Evolutionary conservation across 2,329 filamentous ascomycete genomes (phyloP).

Genomic region (Colletotrichum sp.): DNA sequence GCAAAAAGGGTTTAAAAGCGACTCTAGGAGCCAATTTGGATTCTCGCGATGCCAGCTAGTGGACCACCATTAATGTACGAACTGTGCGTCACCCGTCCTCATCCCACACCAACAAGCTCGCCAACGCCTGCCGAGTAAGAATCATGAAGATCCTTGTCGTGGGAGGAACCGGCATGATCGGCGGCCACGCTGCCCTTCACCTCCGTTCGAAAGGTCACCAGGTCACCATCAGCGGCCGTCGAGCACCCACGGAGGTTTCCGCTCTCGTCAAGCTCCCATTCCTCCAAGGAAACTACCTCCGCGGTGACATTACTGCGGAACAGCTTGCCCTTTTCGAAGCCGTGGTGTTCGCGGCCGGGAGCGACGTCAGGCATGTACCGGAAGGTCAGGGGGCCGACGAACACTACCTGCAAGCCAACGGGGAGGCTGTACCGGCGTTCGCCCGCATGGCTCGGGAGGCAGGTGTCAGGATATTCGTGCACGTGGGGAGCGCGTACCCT

Average conservation of each 20-base stretch:
- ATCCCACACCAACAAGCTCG: neutral
- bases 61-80: neutral
- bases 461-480: neutral
- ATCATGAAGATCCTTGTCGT: conserved; percentile 2
- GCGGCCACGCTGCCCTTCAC: neutral
- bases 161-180: conserved; percentile 7
- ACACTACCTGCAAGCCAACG: conserved; percentile 1
- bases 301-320: neutral
- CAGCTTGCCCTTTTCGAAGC: neutral
- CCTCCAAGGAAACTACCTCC: neutral
- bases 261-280: neutral
- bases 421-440: neutral
- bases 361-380: conserved; percentile 12
- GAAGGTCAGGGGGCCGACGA: neutral
- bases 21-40: neutral
- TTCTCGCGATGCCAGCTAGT: neutral
- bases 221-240: conserved; percentile 1
- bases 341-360: conserved; percentile 8
- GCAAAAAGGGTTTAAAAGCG: neutral
- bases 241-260: neutral
- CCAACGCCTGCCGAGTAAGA: neutral
- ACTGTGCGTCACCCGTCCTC: accelerated
- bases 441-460: neutral
- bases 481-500: neutral
- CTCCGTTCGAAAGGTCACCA: neutral